These are phyloP conservation scores for Colletotrichum tofieldiae DNA, from an alignment of 2,329 filamentous ascomycete species.

Conservation along the genomic window DNA sequence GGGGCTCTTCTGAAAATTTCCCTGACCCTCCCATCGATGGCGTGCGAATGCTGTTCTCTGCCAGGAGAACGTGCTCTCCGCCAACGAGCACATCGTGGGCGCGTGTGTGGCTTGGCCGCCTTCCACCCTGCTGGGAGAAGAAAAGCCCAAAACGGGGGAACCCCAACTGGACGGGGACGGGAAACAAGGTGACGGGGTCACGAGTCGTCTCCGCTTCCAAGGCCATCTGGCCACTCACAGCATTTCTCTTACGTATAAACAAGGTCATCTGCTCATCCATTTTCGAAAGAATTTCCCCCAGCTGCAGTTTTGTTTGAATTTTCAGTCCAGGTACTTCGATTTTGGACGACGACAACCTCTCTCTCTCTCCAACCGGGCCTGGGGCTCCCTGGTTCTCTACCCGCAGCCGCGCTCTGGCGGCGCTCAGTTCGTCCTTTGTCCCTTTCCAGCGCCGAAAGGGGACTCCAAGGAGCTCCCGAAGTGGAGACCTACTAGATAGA, in stretches of 20 bases:
- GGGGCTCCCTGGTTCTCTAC: not conserved
- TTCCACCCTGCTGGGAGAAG: not conserved
- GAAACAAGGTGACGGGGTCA: constrained; percentile 24
- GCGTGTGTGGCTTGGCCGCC: not conserved
- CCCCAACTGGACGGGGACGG: constrained; percentile 18
- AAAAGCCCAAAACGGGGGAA: constrained; percentile 7
- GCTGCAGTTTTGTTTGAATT: not conserved
- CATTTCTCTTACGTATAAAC: constrained; percentile 39
- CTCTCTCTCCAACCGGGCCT: not conserved
- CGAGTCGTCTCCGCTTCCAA: constrained; percentile 34
- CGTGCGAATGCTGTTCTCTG: constrained; percentile 7
- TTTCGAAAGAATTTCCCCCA: constrained; percentile 2
- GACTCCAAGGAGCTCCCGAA: not conserved
- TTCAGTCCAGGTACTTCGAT: not conserved
- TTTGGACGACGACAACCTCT: not conserved
- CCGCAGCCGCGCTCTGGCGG: not conserved
- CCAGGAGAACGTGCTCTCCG: not conserved
- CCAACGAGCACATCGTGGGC: not conserved
- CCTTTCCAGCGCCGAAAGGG: not conserved
- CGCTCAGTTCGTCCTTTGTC: constrained; percentile 3
- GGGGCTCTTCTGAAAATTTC: not conserved
- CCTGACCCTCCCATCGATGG: not conserved
- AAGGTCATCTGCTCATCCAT: constrained; percentile 26
- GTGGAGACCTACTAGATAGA: constrained; percentile 6
- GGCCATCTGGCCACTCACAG: constrained; percentile 24